Evolutionary conservation across 257 asterid genomes (phyloP).

Genomic region (Penstemon barbatus): DNA sequence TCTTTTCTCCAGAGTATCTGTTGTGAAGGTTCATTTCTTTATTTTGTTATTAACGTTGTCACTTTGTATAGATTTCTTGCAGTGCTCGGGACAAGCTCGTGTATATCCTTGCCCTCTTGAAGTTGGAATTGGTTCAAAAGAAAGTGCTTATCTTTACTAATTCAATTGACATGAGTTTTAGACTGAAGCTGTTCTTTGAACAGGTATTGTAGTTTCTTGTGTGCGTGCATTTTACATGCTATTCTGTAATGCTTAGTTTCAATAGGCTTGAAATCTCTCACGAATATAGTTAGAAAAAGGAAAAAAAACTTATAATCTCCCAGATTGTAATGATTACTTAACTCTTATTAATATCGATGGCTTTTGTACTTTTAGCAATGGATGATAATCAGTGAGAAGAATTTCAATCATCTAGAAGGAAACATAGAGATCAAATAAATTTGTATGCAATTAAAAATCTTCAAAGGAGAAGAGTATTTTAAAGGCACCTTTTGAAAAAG

Average conservation of each 20-base stretch:
- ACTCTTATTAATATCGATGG: not conserved
- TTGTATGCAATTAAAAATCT: too few species aligned
- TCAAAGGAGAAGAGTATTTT: not conserved
- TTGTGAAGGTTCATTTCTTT: not conserved
- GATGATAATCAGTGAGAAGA: not conserved
- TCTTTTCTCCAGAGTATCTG: too few species aligned
- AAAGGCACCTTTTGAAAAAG: too few species aligned
- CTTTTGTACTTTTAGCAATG: not conserved
- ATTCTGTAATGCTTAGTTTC: slow-evolving; percentile 5
- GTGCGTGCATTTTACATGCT: not conserved
- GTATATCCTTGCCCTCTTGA: slow-evolving; percentile 77
- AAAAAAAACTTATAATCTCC: not conserved
- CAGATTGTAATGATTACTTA: too few species aligned
- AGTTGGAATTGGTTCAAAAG: slow-evolving; percentile 80
- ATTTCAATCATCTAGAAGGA: not conserved
- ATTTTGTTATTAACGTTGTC: slow-evolving; percentile 27
- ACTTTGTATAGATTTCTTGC: slow-evolving; percentile 67
- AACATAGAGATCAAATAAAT: too few species aligned
- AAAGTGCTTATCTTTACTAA: slow-evolving; percentile 88
- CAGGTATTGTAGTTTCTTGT: slow-evolving; percentile 53
- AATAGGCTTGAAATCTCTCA: not conserved
- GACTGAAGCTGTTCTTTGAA: slow-evolving; percentile 85
- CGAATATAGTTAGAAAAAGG: not conserved
- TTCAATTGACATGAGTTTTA: slow-evolving; percentile 83
- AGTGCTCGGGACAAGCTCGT: slow-evolving; percentile 77